Evolutionary conservation across 2,329 filamentous ascomycete species (phyloP), one percentile per base, ranked within the genome.

Genomic region (Neonectria sp.): DNA sequence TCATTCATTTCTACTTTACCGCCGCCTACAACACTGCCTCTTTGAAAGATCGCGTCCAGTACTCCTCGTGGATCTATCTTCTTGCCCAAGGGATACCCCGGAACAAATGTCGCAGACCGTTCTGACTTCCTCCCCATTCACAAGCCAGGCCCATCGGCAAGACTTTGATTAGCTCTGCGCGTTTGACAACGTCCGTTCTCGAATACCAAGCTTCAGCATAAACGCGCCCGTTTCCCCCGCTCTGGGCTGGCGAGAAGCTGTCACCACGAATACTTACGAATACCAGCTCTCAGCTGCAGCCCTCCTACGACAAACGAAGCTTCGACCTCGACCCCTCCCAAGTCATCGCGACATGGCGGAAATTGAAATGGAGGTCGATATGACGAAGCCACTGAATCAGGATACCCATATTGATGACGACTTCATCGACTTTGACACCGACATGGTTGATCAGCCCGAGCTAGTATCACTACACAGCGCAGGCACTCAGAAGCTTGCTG

Each of bases 381-480:
- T 75, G 63, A 64, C 65, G 35, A 73, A 73, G 40, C 76, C 77
- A 35, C 67, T 71, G 35, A 68, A 65, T 43, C 55, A 75, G 8
- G 75, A 75, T 25, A 61, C 56, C 6, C 73, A 70, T 27, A 64
- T 69, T 8, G 78, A 81, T 45, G 77, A 81, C 15, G 81, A 83
- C 62, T 68, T 81, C 27, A 80, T 82, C 56, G 77, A 81, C 63
- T 83, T 81, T 46, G 81, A 82, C 33, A 80, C 77, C 58, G 81
- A 81, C 48, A 77, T 77, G 69, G 65, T 69, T 17, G 73, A 76
- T 43, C 65, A 72, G 21, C 63, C 67, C 7, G 71, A 73, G 8
- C 56, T 72, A 58, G 62, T 67, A 57, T 63, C 57, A 12, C 27
- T 55, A 4, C 59, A 58, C 11, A 15, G 17, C 45, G 60, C 40